Evolutionary conservation across 1,284 basidiomycete species (phyloP), one percentile per base, ranked within the genome.

Genomic region (Somion occarium): DNA sequence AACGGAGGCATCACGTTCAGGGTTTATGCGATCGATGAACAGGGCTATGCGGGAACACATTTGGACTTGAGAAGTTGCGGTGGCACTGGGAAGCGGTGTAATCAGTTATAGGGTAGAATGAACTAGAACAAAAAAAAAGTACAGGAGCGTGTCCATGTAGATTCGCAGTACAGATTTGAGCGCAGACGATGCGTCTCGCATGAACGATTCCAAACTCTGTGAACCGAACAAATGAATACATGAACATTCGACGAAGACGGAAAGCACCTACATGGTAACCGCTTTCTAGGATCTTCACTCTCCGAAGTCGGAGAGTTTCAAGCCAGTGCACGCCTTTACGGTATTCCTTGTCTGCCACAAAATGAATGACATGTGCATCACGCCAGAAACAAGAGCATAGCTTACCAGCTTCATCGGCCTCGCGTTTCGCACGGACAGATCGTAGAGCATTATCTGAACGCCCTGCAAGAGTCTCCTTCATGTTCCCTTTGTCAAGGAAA

Each of bases 291-390:
- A 88, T 90, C 70, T 93, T 94, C 18, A 85, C 83, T 54, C 90
- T 76, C 38, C 89, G 79, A 26, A 97, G 72, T 23, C 94, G 75
- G 20, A 98, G 76, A 0, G 96, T 98, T 72, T 99, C 96, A 22
- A 96, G 73, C 81, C 93, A 93, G 68, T 98, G 91, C 25, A 99
- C 84, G 30, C 83, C 93, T 57, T 88, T 88, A 26, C 96, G 80
- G 61, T 98, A 99, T 54, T 94, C 92, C 65, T 88, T 91, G 69
- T 98, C 95, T 86, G 67, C 52, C 30, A 54, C 38, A 13, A 50
- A 27, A 13, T 13, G 19, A 5, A 39, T 19, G 42, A 25, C 20
- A 24, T 11, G 9, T 27, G 20, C 15, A 18, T 38, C 9, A 12
- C 7, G 18, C 15, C 23, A 9, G 3, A 11, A 51, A 20, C 19